Base-by-base conservation (phyloP, 2,329 filamentous ascomycete species). In the Pseudogymnoascus sp. region DNA sequence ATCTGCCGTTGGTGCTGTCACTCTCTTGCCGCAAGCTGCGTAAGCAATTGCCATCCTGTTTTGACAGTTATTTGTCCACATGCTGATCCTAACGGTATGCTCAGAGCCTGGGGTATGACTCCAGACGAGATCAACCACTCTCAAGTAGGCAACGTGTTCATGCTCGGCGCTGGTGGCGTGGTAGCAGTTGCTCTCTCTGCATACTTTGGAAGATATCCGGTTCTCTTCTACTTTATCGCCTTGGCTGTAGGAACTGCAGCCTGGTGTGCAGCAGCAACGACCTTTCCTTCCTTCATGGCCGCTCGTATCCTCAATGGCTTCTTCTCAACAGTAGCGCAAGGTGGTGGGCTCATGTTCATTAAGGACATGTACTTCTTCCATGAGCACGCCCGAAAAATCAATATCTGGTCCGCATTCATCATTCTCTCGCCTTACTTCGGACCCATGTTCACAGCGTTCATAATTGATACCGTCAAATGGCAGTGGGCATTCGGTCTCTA, bases 351-450 rank as follows among this genome's bases (percentile, higher is more conserved):
- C 61, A 80, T 82, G 69, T 80, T 80, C 68, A 80, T 84, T 70
- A 80, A 83, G 62, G 83, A 86, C 70, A 77, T 84, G 63, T 86
- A 83, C 73, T 85, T 83, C 74, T 83, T 84, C 71, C 83, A 85
- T 67, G 78, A 84, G 65, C 75, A 66, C 56, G 23, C 79, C 1
- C 72, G 78, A 18, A 81, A 81, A 69, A 81, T 80, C 65, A 79
- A 79, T 60, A 74, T 81, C 59, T 81, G 79, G 78, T 77, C 77
- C 65, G 72, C 69, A 7, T 73, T 72, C 34, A 72, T 77, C 61
- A 74, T 77, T 60, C 63, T 77, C 31, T 74, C 72, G 8, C 81
- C 75, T 60, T 83, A 79, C 67, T 71, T 78, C 64, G 79, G 79
- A 1, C 79, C 79, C 1, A 71, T 80, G 23, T 63, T 67, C 37